Conservation (phyloP, 2,329 filamentous ascomycete genomes). For the Setomelanomma holmii region DNA sequence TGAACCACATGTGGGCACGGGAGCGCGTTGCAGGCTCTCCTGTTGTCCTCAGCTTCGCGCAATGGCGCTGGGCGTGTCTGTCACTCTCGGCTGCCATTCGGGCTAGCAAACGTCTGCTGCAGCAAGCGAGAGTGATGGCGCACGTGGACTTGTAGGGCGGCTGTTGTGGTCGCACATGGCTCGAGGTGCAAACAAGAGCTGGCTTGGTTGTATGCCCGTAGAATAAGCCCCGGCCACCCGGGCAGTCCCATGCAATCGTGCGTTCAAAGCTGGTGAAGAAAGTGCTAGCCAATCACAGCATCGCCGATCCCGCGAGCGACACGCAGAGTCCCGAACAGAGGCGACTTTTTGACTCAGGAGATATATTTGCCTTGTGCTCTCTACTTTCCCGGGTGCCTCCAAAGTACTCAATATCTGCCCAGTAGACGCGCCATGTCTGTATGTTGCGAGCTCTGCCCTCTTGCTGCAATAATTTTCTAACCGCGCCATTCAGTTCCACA, state of each 20-base stretch:
- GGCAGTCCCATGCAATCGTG: not conserved
- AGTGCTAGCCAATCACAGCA: slow-evolving; percentile 30
- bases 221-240: slow-evolving; percentile 1
- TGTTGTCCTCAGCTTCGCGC: no score
- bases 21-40: no score
- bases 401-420: not conserved
- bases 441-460: slow-evolving; percentile 12
- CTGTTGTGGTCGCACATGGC: not conserved
- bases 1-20: no score
- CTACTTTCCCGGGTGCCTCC: not conserved
- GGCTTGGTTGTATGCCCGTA: not conserved
- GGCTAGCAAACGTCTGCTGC: no score
- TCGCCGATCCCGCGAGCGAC: slow-evolving; percentile 29
- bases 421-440: slow-evolving; percentile 32
- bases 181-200: not conserved
- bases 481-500: slow-evolving; percentile 53
- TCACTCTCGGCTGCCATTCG: no score
- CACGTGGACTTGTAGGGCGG: not conserved
- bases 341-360: not conserved
- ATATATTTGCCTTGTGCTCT: not conserved
- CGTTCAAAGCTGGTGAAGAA: not conserved
- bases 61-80: no score
- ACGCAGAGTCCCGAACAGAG: not conserved
- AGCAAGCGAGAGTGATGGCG: no score
- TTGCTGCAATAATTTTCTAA: slow-evolving; percentile 22